phyloP scores from a whole-genome alignment of 345 rosid genomes.

The Mercurialis annua region DNA sequence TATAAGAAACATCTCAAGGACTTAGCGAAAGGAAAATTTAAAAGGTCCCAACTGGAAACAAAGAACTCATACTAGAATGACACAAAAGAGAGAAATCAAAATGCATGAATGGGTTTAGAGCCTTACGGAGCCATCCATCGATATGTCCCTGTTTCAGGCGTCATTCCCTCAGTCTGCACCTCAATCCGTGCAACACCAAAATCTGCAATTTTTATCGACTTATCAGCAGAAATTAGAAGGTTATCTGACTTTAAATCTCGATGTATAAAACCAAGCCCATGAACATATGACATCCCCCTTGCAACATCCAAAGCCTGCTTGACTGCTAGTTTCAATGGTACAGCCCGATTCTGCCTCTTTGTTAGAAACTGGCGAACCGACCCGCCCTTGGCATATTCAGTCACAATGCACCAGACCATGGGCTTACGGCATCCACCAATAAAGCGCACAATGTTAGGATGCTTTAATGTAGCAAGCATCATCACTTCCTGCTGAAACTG shows the following conservation, averaged over 20 bases:
- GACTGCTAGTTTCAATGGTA: conserved; percentile 29
- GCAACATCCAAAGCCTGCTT: conserved; percentile 34
- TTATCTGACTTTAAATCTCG: conserved; percentile 31
- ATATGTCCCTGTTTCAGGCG: conserved; percentile 32
- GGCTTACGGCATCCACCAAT: conserved; percentile 31
- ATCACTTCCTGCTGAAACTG: conserved; percentile 35
- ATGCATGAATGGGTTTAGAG: neutral
- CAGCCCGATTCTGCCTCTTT: conserved; percentile 26
- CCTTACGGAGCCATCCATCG: conserved; percentile 38
- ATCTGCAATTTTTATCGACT: conserved; percentile 33
- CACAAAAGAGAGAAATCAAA: neutral
- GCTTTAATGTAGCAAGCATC: conserved; percentile 32
- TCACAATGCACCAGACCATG: conserved; percentile 33
- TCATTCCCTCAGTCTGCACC: conserved; percentile 35
- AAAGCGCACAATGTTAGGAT: conserved; percentile 29
- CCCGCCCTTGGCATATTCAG: conserved; percentile 31
- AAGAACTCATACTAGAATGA: neutral
- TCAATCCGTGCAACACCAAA: conserved; percentile 33
- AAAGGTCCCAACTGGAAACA: neutral
- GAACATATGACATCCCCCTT: conserved; percentile 30
- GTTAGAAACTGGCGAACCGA: conserved; percentile 27
- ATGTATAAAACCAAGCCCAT: conserved; percentile 28
- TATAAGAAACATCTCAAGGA: neutral
- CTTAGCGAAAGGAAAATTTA: neutral
- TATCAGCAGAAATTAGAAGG: conserved; percentile 26